A percentile compares a stretch with the other conserved stretches of the same genome.
Conservation (phyloP, 768 basidiomycete species). For the Lactarius vividus region DNA sequence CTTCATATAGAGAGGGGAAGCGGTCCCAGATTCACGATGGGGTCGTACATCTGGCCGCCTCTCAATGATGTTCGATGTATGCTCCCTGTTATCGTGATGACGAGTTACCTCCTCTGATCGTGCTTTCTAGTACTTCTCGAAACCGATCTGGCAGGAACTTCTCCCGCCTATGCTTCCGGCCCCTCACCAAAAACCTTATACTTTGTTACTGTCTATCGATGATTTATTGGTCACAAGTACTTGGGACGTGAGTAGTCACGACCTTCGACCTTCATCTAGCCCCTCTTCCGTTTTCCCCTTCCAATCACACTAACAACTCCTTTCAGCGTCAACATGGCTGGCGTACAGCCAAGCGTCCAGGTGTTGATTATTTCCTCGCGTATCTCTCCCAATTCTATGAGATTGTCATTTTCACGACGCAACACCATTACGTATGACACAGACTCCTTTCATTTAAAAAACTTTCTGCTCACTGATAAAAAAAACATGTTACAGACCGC, state of each 20-base stretch:
- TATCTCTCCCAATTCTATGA: constrained; percentile 99
- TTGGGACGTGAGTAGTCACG: constrained; percentile 82
- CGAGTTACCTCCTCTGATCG: neutral
- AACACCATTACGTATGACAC: constrained; percentile 75
- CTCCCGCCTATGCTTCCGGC: constrained; percentile 83
- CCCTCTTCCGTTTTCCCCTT: constrained; percentile 2
- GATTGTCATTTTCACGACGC: constrained; percentile 92
- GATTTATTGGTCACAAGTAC: constrained; percentile 87
- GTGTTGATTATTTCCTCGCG: constrained; percentile 96
- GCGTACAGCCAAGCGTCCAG: constrained; percentile 96
- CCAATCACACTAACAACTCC: neutral
- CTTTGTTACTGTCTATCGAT: constrained; percentile 86
- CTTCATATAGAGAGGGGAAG: constrained; percentile 48
- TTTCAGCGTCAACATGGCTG: constrained; percentile 86
- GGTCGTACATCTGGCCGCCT: constrained; percentile 62
- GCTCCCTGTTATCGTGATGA: constrained; percentile 31
- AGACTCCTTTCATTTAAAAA: constrained; percentile 1
- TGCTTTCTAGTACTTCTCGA: constrained; percentile 72
- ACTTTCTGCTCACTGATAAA: constrained; percentile 1
- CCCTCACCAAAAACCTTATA: constrained; percentile 87
- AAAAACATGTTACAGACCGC: constrained; percentile 59
- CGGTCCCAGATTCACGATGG: constrained; percentile 61
- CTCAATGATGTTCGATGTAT: constrained; percentile 64
- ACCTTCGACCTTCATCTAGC: neutral
- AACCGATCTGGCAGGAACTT: constrained; percentile 91